A percentile compares a stretch with the other conserved stretches of the same genome.
Evolutionary conservation across 306 rosid genomes (phyloP).

Genomic region (Ammopiptanthus mongolicus): DNA sequence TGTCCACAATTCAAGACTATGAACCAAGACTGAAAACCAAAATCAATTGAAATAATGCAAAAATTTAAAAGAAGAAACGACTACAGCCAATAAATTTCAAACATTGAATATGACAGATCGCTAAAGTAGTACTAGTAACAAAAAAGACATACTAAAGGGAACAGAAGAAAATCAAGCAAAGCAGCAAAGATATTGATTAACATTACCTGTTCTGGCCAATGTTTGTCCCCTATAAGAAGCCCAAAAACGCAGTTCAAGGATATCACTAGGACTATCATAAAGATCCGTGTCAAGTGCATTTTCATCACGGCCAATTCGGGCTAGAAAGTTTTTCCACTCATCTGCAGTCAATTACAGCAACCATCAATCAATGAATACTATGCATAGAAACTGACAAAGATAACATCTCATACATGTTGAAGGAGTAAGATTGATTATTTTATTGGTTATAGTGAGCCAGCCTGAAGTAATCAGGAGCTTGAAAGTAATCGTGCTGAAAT

Average conservation of each 20-base stretch:
- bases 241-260: slow-evolving; percentile 92
- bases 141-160: neutral
- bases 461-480: neutral
- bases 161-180: neutral
- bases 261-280: slow-evolving; percentile 52
- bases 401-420: neutral
- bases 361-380: neutral
- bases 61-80: neutral
- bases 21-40: neutral
- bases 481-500: neutral
- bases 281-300: slow-evolving; percentile 56
- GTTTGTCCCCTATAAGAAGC: slow-evolving; percentile 97
- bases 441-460: neutral
- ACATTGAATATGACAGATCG: neutral
- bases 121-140: neutral
- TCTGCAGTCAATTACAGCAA: slow-evolving; percentile 37
- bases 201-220: slow-evolving; percentile 88
- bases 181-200: neutral
- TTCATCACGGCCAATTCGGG: slow-evolving; percentile 83
- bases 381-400: neutral
- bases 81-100: neutral
- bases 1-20: neutral
- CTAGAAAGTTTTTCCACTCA: slow-evolving; percentile 94
- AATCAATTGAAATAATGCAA: neutral
- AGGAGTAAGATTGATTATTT: neutral